These are phyloP conservation scores for Botrytis fabae DNA, from an alignment of 2,329 filamentous ascomycete species.

Conservation along the genomic window DNA sequence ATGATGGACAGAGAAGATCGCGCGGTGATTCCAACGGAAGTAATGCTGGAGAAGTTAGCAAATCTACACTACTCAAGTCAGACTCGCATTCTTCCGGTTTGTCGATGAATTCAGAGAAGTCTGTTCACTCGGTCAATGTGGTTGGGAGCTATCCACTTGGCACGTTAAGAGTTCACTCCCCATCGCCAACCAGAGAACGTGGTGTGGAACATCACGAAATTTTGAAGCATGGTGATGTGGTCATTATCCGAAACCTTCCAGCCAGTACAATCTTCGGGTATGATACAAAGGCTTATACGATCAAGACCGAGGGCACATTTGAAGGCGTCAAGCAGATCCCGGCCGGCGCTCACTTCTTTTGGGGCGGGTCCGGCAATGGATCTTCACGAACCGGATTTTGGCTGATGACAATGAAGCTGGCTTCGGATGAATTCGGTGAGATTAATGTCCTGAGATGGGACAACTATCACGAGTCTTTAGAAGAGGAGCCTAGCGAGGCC, in stretches of 20 bases:
- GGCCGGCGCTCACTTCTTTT: conserved; percentile 58
- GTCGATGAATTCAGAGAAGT: conserved; percentile 32
- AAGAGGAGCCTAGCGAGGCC: conserved; percentile 47
- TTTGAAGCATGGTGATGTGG: conserved; percentile 48
- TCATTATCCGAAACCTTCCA: conserved; percentile 55
- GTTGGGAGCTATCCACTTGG: conserved; percentile 46
- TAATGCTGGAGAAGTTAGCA: conserved; percentile 24
- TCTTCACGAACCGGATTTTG: conserved; percentile 59
- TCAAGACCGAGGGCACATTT: conserved; percentile 51
- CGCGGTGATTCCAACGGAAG: conserved; percentile 26
- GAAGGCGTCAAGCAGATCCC: conserved; percentile 57
- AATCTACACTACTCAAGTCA: conserved; percentile 33
- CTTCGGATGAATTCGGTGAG: conserved; percentile 36
- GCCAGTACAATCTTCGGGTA: conserved; percentile 36
- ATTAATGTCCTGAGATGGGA: conserved; percentile 56
- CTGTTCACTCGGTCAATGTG: conserved; percentile 40
- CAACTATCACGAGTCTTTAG: conserved; percentile 54
- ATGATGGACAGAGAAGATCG: conserved; percentile 25
- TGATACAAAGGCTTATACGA: conserved; percentile 46
- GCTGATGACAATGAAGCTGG: conserved; percentile 44
- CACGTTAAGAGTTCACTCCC: conserved; percentile 45
- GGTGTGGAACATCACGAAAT: conserved; percentile 28
- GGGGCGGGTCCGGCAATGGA: conserved; percentile 52
- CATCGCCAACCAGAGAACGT: conserved; percentile 31
- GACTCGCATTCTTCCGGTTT: conserved; percentile 28